These are phyloP conservation scores for Phytophthora nicotianae DNA, from an alignment of 352 stramenopile genomes.

Conservation along the genomic window DNA sequence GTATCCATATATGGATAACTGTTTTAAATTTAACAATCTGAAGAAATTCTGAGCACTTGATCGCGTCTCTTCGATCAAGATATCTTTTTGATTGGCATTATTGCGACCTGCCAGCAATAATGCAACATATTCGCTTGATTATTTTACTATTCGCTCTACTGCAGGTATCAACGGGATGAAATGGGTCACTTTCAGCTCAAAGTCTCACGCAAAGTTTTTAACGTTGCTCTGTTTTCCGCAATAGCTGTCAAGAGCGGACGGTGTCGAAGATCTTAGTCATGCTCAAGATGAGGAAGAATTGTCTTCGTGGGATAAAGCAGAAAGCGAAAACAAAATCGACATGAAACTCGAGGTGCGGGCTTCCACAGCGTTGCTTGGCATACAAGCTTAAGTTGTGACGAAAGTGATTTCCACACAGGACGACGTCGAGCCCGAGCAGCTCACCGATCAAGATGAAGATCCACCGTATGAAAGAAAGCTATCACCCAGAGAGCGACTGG, in stretches of 20 bases:
- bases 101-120: constrained; percentile 3
- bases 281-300: constrained; percentile 3
- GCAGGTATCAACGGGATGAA: constrained; percentile 3
- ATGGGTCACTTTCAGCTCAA: background rate
- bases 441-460: background rate
- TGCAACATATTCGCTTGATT: constrained; percentile 4
- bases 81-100: constrained; percentile 12
- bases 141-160: constrained; percentile 1
- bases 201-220: background rate
- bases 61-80: constrained; percentile 12
- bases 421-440: constrained; percentile 1
- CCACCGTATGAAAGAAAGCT: constrained; percentile 14
- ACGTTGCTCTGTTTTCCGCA: background rate
- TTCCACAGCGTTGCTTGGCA: background rate
- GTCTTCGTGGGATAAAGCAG: constrained; percentile 4
- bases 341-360: background rate
- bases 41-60: too few species aligned
- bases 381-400: background rate
- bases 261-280: background rate
- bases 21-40: background rate
- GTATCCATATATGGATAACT: too few species aligned
- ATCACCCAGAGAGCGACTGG: constrained; percentile 6
- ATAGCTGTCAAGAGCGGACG: background rate
- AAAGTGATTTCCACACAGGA: constrained; percentile 1
- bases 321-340: background rate